Evolutionary conservation across 1,139 yeast species (phyloP).

Genomic region (Yamadazyma diddensiae): DNA sequence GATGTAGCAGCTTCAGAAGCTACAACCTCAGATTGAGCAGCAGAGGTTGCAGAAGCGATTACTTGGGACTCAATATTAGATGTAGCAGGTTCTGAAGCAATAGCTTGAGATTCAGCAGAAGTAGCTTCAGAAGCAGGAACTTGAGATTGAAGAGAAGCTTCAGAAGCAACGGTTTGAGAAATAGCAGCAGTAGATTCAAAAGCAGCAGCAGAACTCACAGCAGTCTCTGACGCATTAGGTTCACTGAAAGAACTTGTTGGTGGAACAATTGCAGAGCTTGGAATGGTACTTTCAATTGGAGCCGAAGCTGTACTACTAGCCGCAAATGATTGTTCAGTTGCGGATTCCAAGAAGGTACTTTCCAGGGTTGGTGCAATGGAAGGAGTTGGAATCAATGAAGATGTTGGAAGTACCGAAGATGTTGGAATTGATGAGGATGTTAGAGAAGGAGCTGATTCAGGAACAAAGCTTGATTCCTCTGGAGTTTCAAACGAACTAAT

Average conservation of each 20-base stretch:
- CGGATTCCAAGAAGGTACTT: constrained; percentile 1
- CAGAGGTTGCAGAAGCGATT: background rate
- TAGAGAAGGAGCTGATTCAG: no score
- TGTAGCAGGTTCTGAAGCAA: constrained; percentile 3
- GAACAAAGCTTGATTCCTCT: no score
- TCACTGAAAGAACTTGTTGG: constrained; percentile 1
- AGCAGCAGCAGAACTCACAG: constrained; percentile 5
- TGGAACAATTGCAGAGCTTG: constrained; percentile 3
- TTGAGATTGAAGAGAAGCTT: no score
- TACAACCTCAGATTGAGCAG: constrained; percentile 6
- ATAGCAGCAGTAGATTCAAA: constrained; percentile 3
- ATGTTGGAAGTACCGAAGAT: no score
- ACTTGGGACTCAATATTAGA: constrained; percentile 4
- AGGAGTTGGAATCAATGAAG: constrained; percentile 1
- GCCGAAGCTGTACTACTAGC: constrained; percentile 3
- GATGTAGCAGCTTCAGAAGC: constrained; percentile 5
- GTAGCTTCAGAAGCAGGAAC: constrained; percentile 4
- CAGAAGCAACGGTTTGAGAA: constrained; percentile 2
- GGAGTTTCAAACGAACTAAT: background rate
- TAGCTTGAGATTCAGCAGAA: background rate
- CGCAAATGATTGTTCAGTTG: constrained; percentile 4
- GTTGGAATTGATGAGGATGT: no score
- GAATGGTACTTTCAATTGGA: background rate
- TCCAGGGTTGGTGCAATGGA: background rate
- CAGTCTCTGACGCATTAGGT: constrained; percentile 4